These are phyloP conservation scores for Ophiostoma sp. DNA, from an alignment of 2,329 filamentous ascomycete genomes.

Conservation along the genomic window DNA sequence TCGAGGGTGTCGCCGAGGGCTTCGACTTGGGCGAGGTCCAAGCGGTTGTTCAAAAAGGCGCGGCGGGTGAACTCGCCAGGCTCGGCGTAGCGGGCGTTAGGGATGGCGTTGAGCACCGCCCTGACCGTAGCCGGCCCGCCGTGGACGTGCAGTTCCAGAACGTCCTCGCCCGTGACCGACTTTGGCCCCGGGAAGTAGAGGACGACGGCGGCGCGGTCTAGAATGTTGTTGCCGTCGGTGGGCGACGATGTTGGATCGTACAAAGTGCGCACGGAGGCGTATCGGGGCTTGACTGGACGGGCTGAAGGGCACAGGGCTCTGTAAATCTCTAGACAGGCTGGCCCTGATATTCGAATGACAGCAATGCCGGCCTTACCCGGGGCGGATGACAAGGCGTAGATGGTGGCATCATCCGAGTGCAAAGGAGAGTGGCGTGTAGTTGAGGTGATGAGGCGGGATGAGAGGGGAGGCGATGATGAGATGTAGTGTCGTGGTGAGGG, in stretches of 20 bases:
- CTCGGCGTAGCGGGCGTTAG: slow-evolving; percentile 80
- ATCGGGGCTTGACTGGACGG: slow-evolving; percentile 48
- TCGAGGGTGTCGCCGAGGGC: slow-evolving; percentile 62
- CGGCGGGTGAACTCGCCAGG: slow-evolving; percentile 93
- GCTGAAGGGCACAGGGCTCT: slow-evolving; percentile 51
- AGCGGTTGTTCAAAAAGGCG: slow-evolving; percentile 81
- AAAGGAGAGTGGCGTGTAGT: not conserved
- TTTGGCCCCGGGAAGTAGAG: slow-evolving; percentile 79
- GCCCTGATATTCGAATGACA: slow-evolving; percentile 82
- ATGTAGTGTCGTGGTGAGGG: not conserved
- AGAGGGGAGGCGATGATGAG: not conserved
- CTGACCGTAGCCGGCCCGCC: slow-evolving; percentile 87
- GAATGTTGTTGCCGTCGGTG: slow-evolving; percentile 49
- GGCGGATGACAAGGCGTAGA: slow-evolving; percentile 89
- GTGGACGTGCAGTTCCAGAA: slow-evolving; percentile 93
- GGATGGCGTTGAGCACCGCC: slow-evolving; percentile 78
- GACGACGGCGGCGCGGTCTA: slow-evolving; percentile 76
- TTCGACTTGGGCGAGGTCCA: slow-evolving; percentile 83
- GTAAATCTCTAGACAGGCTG: slow-evolving; percentile 66
- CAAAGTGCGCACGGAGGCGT: slow-evolving; percentile 73
- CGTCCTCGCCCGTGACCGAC: slow-evolving; percentile 88
- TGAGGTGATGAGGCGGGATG: not conserved
- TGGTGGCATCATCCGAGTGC: slow-evolving; percentile 60
- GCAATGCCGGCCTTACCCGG: slow-evolving; percentile 86
- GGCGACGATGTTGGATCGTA: slow-evolving; percentile 49